Evolutionary conservation across 176 grass and related monocot genomes (phyloP).

Genomic region (Hyparrhenia diplandra): DNA sequence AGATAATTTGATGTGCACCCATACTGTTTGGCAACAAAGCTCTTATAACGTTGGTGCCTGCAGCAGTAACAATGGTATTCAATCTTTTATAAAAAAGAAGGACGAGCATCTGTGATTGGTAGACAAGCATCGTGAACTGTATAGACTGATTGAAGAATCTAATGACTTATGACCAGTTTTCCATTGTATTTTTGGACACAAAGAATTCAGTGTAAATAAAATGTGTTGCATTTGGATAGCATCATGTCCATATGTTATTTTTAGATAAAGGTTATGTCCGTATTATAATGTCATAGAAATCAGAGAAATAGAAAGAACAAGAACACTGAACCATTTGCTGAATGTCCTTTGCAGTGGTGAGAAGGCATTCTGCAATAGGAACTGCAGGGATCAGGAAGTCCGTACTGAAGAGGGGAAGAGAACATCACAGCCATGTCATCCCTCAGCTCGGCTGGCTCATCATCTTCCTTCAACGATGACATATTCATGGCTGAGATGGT

Average conservation of each 20-base stretch:
- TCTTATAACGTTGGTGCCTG: too few relatives aligned
- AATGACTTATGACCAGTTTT: not conserved
- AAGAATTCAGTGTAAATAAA: not conserved
- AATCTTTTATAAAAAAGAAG: too few relatives aligned
- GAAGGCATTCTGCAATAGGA: constrained; percentile 54
- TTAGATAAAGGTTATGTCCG: too few relatives aligned
- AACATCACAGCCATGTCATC: constrained; percentile 4
- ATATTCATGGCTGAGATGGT: constrained; percentile 64
- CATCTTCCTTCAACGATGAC: constrained; percentile 41
- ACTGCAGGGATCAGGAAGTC: constrained; percentile 59
- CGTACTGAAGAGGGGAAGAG: constrained; percentile 42
- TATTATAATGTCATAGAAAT: not conserved
- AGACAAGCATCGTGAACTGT: not conserved
- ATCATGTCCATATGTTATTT: not conserved
- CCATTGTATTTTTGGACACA: not conserved
- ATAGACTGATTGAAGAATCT: not conserved
- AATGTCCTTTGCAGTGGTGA: constrained; percentile 55
- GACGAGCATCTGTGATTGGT: too few relatives aligned
- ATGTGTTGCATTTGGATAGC: not conserved
- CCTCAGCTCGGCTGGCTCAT: constrained; percentile 24
- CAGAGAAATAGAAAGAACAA: not conserved
- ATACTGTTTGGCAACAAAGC: too few relatives aligned
- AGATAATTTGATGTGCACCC: too few relatives aligned
- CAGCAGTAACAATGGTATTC: too few relatives aligned
- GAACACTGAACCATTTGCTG: constrained; percentile 14